Evolutionary conservation across 106 monocot species (phyloP), one percentile per base, ranked within the genome.

Genomic region (Xerophyta viscosa): DNA sequence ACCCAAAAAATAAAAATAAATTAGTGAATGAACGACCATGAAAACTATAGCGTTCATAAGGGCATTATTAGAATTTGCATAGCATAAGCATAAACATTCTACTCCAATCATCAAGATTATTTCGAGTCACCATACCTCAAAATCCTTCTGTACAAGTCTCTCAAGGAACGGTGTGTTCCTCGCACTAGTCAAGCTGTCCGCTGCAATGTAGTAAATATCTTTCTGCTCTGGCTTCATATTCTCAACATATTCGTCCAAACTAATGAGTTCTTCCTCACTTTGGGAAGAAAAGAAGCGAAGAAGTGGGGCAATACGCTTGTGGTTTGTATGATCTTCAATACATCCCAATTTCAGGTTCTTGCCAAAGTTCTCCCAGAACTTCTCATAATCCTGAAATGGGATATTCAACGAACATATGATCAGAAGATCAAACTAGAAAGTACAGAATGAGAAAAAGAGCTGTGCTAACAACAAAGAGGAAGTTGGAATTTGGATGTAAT

Each of bases 211-310:
- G 58, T 90, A 99, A 28, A 99, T 90, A 41, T 74, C 82, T 61
- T 99, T 99, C 50, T 99, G 98, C 9, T 99, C 90, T 53, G 79
- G 72, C 46, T 86, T 89, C 96, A 99, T 99, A 53, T 83, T 90
- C 52, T 99, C 98, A 36, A 99, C 77, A 62, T 99, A 99, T 47
- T 99, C 90, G 58, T 99, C 98, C 44, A 99, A 75, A 68, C 98
- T 83, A 49, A 99, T 99, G 6, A 80, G 55, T 29, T 90, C 86
- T 8, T 86, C 42, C 29, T 90, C 83, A 39, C 86, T 74, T 11
- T 90, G 82, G 48, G 89, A 90, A 31, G 98, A 99, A 60, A 79
- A 86, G 64, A 99, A 99, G 11, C 98, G 69, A 50, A 99, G 90
- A 20, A 99, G 64, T 31, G 98, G 98, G 24, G 82, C 98, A 54